Conservation (phyloP, 345 rosid species). For the Erysimum cheiranthoides region DNA sequence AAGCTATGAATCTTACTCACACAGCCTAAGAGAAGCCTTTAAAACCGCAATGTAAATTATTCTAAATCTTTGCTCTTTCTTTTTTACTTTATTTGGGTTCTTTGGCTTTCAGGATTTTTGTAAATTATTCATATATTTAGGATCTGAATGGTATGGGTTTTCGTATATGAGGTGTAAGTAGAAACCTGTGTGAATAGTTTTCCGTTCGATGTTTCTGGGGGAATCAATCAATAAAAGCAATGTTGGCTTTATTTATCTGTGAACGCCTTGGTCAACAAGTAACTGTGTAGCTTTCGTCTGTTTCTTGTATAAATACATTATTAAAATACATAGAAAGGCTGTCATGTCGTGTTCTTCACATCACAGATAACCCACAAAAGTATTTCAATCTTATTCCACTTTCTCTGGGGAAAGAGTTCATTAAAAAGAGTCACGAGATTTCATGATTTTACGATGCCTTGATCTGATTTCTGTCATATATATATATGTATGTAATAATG, state of each 20-base stretch:
- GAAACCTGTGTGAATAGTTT: conserved; percentile 38
- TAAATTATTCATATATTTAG: conserved; percentile 41
- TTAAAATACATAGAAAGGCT: conserved; percentile 32
- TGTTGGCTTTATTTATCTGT: conserved; percentile 18
- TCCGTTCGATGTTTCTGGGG: conserved; percentile 22
- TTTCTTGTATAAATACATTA: conserved; percentile 7
- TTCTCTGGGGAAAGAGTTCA: conserved; percentile 29
- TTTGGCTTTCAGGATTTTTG: conserved; percentile 38
- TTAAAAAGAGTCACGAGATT: conserved; percentile 39
- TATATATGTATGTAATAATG: neutral
- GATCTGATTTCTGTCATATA: neutral
- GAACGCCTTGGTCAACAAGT: conserved; percentile 39
- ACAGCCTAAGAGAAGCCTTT: conserved; percentile 63
- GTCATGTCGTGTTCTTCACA: conserved; percentile 45
- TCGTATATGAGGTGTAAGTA: conserved; percentile 35
- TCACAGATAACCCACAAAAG: conserved; percentile 13
- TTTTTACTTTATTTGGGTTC: neutral
- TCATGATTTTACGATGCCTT: conserved; percentile 1
- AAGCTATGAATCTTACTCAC: conserved; percentile 75
- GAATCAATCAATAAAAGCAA: conserved; percentile 33
- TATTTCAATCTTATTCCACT: conserved; percentile 35
- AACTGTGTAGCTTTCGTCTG: conserved; percentile 31
- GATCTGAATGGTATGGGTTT: conserved; percentile 36
- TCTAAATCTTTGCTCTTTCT: neutral
- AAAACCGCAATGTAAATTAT: conserved; percentile 40